A percentile compares a stretch with the other conserved stretches of the same genome.
Evolutionary conservation across 1,284 basidiomycete species (phyloP).

Genomic region (Malassezia caprae): DNA sequence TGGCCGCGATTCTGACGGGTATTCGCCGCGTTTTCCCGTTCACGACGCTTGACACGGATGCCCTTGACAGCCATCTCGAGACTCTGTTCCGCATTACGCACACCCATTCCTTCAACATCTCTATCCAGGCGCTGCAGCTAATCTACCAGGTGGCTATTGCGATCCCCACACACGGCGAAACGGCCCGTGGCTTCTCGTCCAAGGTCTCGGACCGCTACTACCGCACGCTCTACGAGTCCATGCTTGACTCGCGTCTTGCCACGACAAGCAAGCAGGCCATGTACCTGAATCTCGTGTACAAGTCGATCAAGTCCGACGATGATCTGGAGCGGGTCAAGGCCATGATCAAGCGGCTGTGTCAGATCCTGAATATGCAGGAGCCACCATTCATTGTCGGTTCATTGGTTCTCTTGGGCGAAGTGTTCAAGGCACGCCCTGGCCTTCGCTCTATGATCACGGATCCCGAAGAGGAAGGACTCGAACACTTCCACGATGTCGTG

Average conservation of each 20-base stretch:
- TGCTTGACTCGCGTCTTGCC: conserved; percentile 71
- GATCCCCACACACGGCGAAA: conserved; percentile 8
- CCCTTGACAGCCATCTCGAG: conserved; percentile 74
- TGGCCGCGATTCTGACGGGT: conserved; percentile 84
- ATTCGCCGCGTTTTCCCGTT: conserved; percentile 92
- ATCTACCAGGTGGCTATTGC: conserved; percentile 64
- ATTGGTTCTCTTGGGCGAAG: conserved; percentile 56
- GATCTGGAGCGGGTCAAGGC: conserved; percentile 64
- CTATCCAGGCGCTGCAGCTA: conserved; percentile 84
- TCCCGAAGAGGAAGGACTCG: conserved; percentile 50
- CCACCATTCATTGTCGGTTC: conserved; percentile 85
- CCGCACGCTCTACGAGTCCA: conserved; percentile 75
- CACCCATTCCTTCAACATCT: conserved; percentile 80
- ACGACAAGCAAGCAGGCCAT: conserved; percentile 87
- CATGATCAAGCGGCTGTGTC: conserved; percentile 75
- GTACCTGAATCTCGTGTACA: conserved; percentile 93
- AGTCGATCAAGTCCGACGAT: conserved; percentile 71
- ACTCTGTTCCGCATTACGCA: conserved; percentile 93
- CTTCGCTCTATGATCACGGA: conserved; percentile 60
- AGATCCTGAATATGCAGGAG: conserved; percentile 66
- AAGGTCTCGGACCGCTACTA: conserved; percentile 63
- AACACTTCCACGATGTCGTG: conserved; percentile 53
- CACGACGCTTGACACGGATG: conserved; percentile 61
- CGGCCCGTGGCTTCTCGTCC: conserved; percentile 11
- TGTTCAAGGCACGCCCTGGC: conserved; percentile 65